phyloP scores from a whole-genome alignment of 1,284 basidiomycete species.

The Melampsora americana region DNA sequence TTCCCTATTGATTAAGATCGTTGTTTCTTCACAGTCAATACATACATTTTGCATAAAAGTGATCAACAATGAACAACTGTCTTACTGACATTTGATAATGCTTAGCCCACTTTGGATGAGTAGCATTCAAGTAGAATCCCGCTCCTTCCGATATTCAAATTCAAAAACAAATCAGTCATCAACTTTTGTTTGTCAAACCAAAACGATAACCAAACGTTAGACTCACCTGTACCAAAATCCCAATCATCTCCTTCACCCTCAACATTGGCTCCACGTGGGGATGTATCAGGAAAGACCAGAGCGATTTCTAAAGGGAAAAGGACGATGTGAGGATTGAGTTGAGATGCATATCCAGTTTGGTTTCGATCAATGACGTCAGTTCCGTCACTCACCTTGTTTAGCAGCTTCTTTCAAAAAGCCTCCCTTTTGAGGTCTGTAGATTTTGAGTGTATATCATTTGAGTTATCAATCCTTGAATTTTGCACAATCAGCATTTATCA shows the following conservation, averaged over 20 bases:
- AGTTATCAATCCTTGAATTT: neutral
- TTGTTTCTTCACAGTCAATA: too few species aligned
- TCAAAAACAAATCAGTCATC: slow-evolving; percentile 56
- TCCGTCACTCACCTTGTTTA: slow-evolving; percentile 58
- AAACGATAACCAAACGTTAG: neutral
- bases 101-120: slow-evolving; percentile 70
- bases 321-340: neutral
- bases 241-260: slow-evolving; percentile 76
- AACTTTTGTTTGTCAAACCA: slow-evolving; percentile 61
- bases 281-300: slow-evolving; percentile 92
- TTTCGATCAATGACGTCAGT: slow-evolving; percentile 1
- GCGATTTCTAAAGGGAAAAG: slow-evolving; percentile 62
- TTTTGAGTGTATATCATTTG: neutral
- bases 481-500: neutral
- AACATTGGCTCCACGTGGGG: slow-evolving; percentile 84
- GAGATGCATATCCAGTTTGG: neutral
- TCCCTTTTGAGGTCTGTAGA: slow-evolving; percentile 72
- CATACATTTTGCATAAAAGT: too few species aligned
- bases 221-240: slow-evolving; percentile 61
- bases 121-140: slow-evolving; percentile 90
- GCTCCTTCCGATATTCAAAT: slow-evolving; percentile 61
- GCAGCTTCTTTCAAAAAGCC: slow-evolving; percentile 76
- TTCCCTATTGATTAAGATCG: slow-evolving; percentile 50
- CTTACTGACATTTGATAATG: slow-evolving; percentile 74
- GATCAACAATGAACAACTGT: neutral